Evolutionary conservation across 176 grass and related monocot species (phyloP), one percentile per base, ranked within the genome.

Genomic region (Elymus sibiricus): DNA sequence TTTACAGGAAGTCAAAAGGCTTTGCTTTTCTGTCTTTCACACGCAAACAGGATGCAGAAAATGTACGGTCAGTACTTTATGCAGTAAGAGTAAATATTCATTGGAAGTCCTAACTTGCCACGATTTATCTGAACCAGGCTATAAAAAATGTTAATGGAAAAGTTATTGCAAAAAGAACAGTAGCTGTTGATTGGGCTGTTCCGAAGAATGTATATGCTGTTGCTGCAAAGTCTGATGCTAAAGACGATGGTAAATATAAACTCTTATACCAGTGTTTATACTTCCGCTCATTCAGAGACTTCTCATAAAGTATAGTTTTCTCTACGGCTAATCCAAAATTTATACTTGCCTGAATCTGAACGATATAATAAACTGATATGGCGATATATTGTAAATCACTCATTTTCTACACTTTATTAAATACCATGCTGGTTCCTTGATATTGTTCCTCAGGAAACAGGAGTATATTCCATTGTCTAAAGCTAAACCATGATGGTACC

Each of bases 11-110:
- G 56, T 98, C 97, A 63, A 98, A 98, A 89, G 97, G 97, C 51
- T 98, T 98, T 90, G 97, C 94, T 84, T 98, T 98, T 90, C 94
- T 98, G 39, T 98, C 97, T 67, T 98, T 98, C 84, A 98, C 92
- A 65, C 84, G 97, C 74, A 98, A 98, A 83, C 84, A 94, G 47
- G 93, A 95, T 82, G 97, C 97, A 84, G 97, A 98, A 94, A 95
- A 95, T 88, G 97, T 98, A 98, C 16, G 75, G 22, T 85, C 62
- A 77, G 58, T 84, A 84, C 61, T 59, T 13, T 83, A 26, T 79
- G 79, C 49, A 51, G 55, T 91, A 67, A 81, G 70, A 59, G 17
- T 74, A 49, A 53, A 87, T 77, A 25, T 77, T 38, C 51, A 64
- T 89, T 53, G 84, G 55, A 85, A 86, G 66, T 75, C 53, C 59